A percentile compares a stretch with the other conserved stretches of the same genome.
Evolutionary conservation across 352 stramenopile species (phyloP).

Genomic region (Globisporangium okanoganense): DNA sequence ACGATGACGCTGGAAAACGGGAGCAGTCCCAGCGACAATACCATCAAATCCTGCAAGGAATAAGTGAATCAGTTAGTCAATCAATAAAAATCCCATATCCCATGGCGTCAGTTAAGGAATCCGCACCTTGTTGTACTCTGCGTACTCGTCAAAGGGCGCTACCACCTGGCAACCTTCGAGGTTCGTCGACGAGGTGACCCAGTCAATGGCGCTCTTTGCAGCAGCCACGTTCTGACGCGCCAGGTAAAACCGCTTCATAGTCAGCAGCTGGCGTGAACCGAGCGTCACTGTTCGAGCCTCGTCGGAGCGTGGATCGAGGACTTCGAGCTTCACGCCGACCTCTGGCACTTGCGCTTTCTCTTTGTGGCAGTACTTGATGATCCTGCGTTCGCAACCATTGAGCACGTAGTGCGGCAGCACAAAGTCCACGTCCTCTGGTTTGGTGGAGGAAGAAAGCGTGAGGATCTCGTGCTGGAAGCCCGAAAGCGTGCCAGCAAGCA

Average conservation of each 20-base stretch:
- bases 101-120: neutral
- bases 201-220: neutral
- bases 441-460: neutral
- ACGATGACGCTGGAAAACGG: neutral
- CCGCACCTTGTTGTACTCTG: constrained; percentile 1
- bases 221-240: neutral
- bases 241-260: constrained; percentile 7
- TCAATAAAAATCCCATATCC: neutral
- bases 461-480: constrained; percentile 8
- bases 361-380: neutral
- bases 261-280: neutral
- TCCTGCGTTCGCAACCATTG: neutral
- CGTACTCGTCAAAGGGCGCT: neutral
- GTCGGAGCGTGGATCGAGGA: neutral
- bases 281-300: neutral
- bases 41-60: neutral
- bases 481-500: neutral
- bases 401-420: constrained; percentile 5
- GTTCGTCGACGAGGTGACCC: neutral
- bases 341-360: neutral
- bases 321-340: constrained; percentile 1
- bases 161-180: neutral
- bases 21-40: neutral
- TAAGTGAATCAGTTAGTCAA: neutral
- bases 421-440: constrained; percentile 7